A percentile compares a stretch with the other conserved stretches of the same genome.
phyloP scores from a whole-genome alignment of 495 filamentous ascomycete genomes.

The Penicillium psychrofluorescens region DNA sequence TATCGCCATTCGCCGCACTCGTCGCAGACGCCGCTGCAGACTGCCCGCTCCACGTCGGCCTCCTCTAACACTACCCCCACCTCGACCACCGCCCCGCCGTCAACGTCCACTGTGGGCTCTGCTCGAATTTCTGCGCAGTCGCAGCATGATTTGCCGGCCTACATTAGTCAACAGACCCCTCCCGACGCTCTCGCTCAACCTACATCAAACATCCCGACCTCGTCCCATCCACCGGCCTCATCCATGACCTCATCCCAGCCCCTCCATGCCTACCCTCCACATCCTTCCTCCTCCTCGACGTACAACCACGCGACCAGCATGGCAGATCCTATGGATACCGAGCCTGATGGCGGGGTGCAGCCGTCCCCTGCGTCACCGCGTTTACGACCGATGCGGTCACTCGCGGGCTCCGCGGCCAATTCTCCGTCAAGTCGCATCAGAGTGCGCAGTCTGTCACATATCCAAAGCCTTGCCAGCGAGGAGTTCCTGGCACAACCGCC shows the following conservation, averaged over 20 bases:
- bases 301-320: constrained; percentile 7
- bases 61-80: constrained; percentile 34
- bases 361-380: constrained; percentile 46
- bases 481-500: constrained; percentile 52
- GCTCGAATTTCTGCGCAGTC: constrained; percentile 26
- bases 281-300: constrained; percentile 10
- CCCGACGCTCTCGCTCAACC: constrained; percentile 19
- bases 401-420: constrained; percentile 46
- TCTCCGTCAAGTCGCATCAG: constrained; percentile 66
- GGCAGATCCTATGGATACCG: constrained; percentile 10
- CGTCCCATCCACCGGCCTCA: constrained; percentile 10
- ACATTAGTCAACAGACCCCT: constrained; percentile 27
- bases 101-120: constrained; percentile 27
- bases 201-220: constrained; percentile 20
- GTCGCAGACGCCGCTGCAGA: constrained; percentile 13
- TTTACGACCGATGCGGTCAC: constrained; percentile 39
- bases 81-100: constrained; percentile 34
- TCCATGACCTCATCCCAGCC: constrained; percentile 26
- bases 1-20: constrained; percentile 25
- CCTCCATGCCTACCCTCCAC: constrained; percentile 15
- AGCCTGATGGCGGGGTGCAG: constrained; percentile 9
- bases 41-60: constrained; percentile 27
- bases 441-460: constrained; percentile 79
- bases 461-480: constrained; percentile 79
- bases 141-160: constrained; percentile 32